phyloP scores from a whole-genome alignment of 1,139 yeast species.

The Diutina sp. region DNA sequence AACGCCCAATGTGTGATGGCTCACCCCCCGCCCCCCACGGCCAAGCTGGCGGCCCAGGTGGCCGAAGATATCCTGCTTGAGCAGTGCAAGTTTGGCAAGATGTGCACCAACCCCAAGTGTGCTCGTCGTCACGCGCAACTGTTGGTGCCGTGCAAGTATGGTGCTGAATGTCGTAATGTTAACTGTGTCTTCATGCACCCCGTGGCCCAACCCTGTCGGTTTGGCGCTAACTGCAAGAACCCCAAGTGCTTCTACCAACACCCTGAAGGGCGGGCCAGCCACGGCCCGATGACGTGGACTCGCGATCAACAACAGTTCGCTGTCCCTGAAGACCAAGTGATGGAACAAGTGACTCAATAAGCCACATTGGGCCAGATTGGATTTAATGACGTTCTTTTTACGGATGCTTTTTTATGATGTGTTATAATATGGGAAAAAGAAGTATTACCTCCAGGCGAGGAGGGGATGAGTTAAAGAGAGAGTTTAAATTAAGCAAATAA shows the following conservation, averaged over 20 bases:
- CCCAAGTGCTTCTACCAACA: constrained; percentile 61
- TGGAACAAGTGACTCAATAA: constrained; percentile 53
- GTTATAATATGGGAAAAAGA: not conserved
- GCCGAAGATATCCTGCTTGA: constrained; percentile 34
- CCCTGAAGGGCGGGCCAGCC: constrained; percentile 55
- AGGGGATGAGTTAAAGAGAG: not conserved
- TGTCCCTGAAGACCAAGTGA: constrained; percentile 61
- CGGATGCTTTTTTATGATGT: constrained; percentile 6
- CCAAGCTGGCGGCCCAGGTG: constrained; percentile 10
- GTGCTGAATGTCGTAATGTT: constrained; percentile 59
- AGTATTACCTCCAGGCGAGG: not conserved
- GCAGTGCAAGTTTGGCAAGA: constrained; percentile 67
- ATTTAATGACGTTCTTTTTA: constrained; percentile 3
- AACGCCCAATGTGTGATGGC: constrained; percentile 56
- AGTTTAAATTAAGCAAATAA: constrained; percentile 7
- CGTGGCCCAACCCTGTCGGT: constrained; percentile 64
- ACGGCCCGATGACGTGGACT: constrained; percentile 8
- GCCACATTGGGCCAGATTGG: constrained; percentile 4
- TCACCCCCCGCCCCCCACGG: constrained; percentile 59
- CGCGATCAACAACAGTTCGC: constrained; percentile 45
- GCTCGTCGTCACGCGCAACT: constrained; percentile 77
- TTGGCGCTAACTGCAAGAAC: constrained; percentile 63
- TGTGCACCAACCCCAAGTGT: constrained; percentile 68
- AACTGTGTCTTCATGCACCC: constrained; percentile 83
- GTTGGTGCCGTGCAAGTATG: constrained; percentile 66